Conservation (phyloP, 805 yeast species). For the Cyberlindnera sargentensis region DNA sequence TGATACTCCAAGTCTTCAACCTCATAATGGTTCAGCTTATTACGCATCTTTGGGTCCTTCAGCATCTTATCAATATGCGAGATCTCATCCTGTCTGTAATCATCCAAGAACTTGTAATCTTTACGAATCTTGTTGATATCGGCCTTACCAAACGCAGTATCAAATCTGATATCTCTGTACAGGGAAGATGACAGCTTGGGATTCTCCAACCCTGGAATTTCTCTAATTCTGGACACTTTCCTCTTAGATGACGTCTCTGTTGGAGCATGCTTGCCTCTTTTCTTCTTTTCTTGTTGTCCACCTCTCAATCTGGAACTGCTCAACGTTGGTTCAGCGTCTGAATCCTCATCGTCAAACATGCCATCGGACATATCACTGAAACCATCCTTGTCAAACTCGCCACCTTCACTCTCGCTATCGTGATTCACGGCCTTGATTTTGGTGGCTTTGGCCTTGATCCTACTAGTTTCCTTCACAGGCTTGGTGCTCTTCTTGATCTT, state of each 20-base stretch:
- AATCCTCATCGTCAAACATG: conserved; percentile 23
- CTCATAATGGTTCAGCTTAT: conserved; percentile 36
- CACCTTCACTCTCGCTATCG: conserved; percentile 1
- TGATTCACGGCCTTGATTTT: conserved; percentile 13
- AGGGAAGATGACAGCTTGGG: conserved; percentile 31
- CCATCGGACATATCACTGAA: conserved; percentile 30
- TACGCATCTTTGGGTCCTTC: conserved; percentile 43
- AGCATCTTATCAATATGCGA: conserved; percentile 47
- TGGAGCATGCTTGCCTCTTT: conserved; percentile 80
- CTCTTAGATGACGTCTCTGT: conserved; percentile 67
- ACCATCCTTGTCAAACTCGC: conserved; percentile 10
- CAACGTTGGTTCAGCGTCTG: conserved; percentile 14
- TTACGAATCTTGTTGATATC: conserved; percentile 60
- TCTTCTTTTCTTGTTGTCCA: conserved; percentile 16
- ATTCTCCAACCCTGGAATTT: conserved; percentile 59
- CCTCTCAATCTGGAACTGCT: background rate
- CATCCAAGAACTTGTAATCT: conserved; percentile 81
- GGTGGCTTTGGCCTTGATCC: conserved; percentile 1
- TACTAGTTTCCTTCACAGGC: background rate
- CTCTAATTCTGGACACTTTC: conserved; percentile 63
- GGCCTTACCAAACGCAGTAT: conserved; percentile 81
- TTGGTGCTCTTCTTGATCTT: background rate
- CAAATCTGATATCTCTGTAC: conserved; percentile 83
- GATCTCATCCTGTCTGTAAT: conserved; percentile 73
- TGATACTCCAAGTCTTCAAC: conserved; percentile 44